Conservation (phyloP, 2,329 filamentous ascomycete genomes). For the Phaeophleospora eucalypticola region DNA sequence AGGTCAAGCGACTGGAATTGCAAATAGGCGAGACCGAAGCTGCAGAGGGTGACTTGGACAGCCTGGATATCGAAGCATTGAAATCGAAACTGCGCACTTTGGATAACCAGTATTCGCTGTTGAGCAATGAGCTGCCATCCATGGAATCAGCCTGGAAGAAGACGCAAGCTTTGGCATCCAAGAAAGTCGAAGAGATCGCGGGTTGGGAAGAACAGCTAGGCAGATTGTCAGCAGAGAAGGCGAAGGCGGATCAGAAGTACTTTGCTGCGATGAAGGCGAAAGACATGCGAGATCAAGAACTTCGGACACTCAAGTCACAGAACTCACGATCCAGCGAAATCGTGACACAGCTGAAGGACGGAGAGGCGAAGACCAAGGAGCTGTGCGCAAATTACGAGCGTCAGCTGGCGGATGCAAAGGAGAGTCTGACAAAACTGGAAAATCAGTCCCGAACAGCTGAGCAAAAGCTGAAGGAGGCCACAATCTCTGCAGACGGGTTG, state of each 20-base stretch:
- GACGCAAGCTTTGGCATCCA: slow-evolving; percentile 75
- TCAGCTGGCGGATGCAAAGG: slow-evolving; percentile 77
- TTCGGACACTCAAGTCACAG: slow-evolving; percentile 72
- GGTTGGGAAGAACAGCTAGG: slow-evolving; percentile 73
- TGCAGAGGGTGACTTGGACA: slow-evolving; percentile 46
- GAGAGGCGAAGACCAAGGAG: slow-evolving; percentile 71
- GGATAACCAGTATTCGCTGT: slow-evolving; percentile 73
- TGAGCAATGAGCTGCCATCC: slow-evolving; percentile 81
- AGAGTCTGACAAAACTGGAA: slow-evolving; percentile 67
- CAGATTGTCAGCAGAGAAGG: slow-evolving; percentile 77
- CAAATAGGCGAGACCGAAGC: slow-evolving; percentile 47
- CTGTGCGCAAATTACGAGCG: slow-evolving; percentile 84
- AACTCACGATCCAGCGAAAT: slow-evolving; percentile 90
- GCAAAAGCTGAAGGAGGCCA: slow-evolving; percentile 64
- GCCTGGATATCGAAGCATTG: slow-evolving; percentile 65
- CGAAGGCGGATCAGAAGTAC: slow-evolving; percentile 96
- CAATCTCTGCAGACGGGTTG: slow-evolving; percentile 65
- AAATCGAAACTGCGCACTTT: slow-evolving; percentile 69
- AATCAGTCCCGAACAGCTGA: slow-evolving; percentile 73
- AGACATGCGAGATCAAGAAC: slow-evolving; percentile 76
- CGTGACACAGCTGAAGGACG: slow-evolving; percentile 86
- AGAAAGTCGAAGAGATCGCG: slow-evolving; percentile 76
- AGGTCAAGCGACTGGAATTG: slow-evolving; percentile 66
- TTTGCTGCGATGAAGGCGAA: slow-evolving; percentile 94
- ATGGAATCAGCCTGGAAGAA: slow-evolving; percentile 91